A percentile compares a stretch with the other conserved stretches of the same genome.
Conservation (phyloP, 352 stramenopile species). For the Phytophthora sojae region DNA sequence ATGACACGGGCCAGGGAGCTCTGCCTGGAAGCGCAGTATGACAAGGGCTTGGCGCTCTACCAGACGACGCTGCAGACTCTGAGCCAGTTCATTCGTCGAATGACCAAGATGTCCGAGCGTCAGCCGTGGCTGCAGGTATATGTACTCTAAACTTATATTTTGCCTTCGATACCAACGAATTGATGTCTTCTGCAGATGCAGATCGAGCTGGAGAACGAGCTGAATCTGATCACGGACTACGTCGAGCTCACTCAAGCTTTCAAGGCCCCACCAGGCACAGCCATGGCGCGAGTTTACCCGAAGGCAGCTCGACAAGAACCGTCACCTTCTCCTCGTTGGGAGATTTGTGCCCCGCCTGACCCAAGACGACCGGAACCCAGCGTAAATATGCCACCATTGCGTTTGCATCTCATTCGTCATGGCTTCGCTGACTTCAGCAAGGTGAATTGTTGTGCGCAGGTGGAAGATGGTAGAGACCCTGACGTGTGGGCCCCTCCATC, state of each 20-base stretch:
- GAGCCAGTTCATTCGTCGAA: conserved; percentile 67
- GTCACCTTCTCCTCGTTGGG: conserved; percentile 49
- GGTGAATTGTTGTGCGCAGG: conserved; percentile 17
- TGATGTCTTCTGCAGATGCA: conserved; percentile 59
- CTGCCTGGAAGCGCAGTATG: conserved; percentile 71
- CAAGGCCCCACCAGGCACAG: conserved; percentile 52
- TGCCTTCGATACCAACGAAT: neutral
- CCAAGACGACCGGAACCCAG: conserved; percentile 27
- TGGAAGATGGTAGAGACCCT: conserved; percentile 51
- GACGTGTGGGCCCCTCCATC: conserved; percentile 82
- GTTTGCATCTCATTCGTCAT: neutral
- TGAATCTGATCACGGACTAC: conserved; percentile 82
- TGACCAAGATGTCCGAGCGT: conserved; percentile 79
- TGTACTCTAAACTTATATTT: neutral
- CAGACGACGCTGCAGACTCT: conserved; percentile 64
- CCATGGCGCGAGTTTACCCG: conserved; percentile 42
- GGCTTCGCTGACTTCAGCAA: conserved; percentile 4
- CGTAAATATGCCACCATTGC: conserved; percentile 11
- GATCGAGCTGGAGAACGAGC: conserved; percentile 84
- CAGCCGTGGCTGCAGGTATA: conserved; percentile 81
- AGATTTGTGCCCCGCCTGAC: conserved; percentile 52
- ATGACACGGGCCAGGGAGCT: conserved; percentile 67
- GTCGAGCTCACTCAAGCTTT: conserved; percentile 76
- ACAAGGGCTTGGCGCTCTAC: conserved; percentile 68
- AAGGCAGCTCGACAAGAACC: conserved; percentile 35